Evolutionary conservation across 352 stramenopile species (phyloP), one percentile per base, ranked within the genome.

Genomic region (Phytophthora tentaculata): DNA sequence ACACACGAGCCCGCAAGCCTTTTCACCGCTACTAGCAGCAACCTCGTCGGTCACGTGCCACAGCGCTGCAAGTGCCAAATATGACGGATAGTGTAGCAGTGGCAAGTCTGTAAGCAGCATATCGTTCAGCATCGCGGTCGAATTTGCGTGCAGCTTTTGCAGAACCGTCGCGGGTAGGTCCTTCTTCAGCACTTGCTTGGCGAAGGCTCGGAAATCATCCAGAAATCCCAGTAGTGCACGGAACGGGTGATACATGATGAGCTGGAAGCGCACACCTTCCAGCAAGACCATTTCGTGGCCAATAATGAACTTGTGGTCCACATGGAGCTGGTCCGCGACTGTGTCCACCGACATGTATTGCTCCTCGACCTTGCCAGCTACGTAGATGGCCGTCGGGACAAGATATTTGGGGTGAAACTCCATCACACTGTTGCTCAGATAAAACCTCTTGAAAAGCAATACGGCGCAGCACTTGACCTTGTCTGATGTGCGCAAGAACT

Each of bases 201-300:
- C 69, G 17, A 86, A 94, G 6, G 74, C 80, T 0, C 88, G 85
- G 47, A 97, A 91, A 53, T 95, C 86, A 41, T 95, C 88, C 45
- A 97, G 75, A 69, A 97, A 96, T 19, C 86, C 89, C 23, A 92
- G 50, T 13, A 96, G 66, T 13, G 88, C 62, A 43, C 89, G 89
- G 68, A 95, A 95, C 35, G 90, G 90, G 55, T 96, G 86, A 58
- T 95, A 96, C 84, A 96, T 94, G 64, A 95, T 92, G 4, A 97
- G 76, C 67, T 97, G 87, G 61, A 97, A 97, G 47, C 88, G 87
- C 52, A 95, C 86, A 5, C 90, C 89, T 53, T 95, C 88, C 3
- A 97, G 76, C 44, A 97, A 77, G 7, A 90, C 68, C 86, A 97
- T 97, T 68, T 97, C 90, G 47, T 95, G 84, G 3, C 81, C 85